Percentiles rank a stretch among this genome's conserved stretches.
phyloP scores from a whole-genome alignment of 1,284 basidiomycete genomes.

The Nidula niveotomentosa region DNA sequence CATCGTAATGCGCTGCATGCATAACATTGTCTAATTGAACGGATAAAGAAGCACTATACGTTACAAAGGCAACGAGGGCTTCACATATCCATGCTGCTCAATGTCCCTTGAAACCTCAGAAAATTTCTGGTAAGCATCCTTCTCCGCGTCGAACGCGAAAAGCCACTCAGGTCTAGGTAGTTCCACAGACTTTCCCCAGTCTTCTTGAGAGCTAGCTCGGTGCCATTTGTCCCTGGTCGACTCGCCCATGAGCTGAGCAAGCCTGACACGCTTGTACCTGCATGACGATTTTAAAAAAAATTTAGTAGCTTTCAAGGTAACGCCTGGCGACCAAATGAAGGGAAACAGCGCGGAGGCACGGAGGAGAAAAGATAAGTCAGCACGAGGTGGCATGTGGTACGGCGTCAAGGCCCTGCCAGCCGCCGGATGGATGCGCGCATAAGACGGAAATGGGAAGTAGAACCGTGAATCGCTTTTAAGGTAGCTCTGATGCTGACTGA shows the following conservation, averaged over 20 bases:
- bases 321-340: too few species aligned
- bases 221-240: conserved; percentile 9
- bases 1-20: too few species aligned
- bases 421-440: too few species aligned
- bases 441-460: too few species aligned
- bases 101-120: conserved; percentile 1
- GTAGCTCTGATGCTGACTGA: background rate
- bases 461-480: too few species aligned
- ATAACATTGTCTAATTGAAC: background rate
- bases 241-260: conserved; percentile 6
- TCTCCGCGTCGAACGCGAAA: conserved; percentile 7
- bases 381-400: too few species aligned
- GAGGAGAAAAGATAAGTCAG: too few species aligned
- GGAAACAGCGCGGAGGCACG: too few species aligned
- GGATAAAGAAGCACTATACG: background rate
- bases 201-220: background rate
- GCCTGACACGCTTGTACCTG: conserved; percentile 5
- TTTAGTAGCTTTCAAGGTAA: too few species aligned
- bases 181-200: background rate
- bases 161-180: conserved; percentile 6
- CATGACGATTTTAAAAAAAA: too few species aligned
- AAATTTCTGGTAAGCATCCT: conserved; percentile 2
- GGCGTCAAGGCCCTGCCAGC: too few species aligned
- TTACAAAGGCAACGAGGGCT: background rate
- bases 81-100: background rate